Evolutionary conservation across 2,329 filamentous ascomycete genomes (phyloP).

Genomic region (Bipolaris cookei): DNA sequence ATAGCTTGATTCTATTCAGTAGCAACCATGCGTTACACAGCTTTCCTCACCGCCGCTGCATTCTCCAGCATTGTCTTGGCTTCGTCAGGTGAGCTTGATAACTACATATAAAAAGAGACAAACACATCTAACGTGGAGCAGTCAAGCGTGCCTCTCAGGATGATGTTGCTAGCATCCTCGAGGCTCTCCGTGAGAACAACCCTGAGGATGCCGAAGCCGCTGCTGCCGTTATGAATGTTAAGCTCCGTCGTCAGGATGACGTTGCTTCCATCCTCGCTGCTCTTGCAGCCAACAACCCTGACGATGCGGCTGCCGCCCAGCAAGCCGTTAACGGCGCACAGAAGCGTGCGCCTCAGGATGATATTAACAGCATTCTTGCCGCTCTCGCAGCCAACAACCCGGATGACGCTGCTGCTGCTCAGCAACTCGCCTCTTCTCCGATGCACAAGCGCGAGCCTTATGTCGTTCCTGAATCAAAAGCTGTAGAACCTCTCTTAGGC

Average conservation of each 20-base stretch:
- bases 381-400: conserved; percentile 31
- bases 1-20: conserved; percentile 11
- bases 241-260: conserved; percentile 33
- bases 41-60: conserved; percentile 32
- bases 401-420: conserved; percentile 27
- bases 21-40: conserved; percentile 39
- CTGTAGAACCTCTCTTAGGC: background rate
- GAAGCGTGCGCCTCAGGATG: conserved; percentile 20
- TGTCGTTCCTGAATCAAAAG: too few species aligned
- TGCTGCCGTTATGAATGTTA: conserved; percentile 34
- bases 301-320: conserved; percentile 32
- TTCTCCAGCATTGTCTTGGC: conserved; percentile 40
- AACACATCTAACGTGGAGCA: conserved; percentile 14
- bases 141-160: conserved; percentile 25
- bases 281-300: conserved; percentile 32
- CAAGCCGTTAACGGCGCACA: conserved; percentile 9
- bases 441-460: background rate
- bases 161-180: conserved; percentile 36
- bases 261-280: conserved; percentile 31
- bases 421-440: background rate
- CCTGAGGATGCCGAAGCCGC: conserved; percentile 37
- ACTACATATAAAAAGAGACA: background rate
- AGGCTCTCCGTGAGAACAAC: conserved; percentile 37
- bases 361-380: conserved; percentile 27
- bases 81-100: conserved; percentile 20